Evolutionary conservation across 73 alveolate genomes (phyloP), one percentile per base, ranked within the genome.

Genomic region (Paramecium pentaurelia): DNA sequence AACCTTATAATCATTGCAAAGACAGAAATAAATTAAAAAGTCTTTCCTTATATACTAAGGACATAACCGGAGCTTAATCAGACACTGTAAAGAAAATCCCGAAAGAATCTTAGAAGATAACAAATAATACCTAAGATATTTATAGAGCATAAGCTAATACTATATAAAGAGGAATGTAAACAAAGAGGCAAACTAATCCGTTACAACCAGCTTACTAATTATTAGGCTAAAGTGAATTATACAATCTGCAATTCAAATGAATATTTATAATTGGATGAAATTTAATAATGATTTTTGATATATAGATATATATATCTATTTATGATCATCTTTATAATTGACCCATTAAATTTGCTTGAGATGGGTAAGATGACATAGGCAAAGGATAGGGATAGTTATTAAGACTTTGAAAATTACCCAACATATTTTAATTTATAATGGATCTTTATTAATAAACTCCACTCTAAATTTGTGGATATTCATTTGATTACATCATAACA

Each of bases 1-100:
- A 80, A 5, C 77, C 91, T 27, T 25, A 25, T 3, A 20, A 25
- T 14, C 12, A 28, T 22, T 44, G 58, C 18, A 7, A 25, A 45
- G 73, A 80, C 22, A 42, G 20, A 49, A 80, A 45, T 6, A 80
- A 80, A 45, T 27, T 14, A 6, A 80, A 80, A 58, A 80, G 91
- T 28, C 34, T 49, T 10, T 80, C 75, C 2, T 36, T 80, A 27
- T 27, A 80, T 22, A 42, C 91, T 45, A 9, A 47, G n/a, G 77
- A 80, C 11, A 45, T 80, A 3, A 80, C 16, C 0, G 91, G 91
- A 25, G 91, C 91, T 40, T 47, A 80, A 80, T 34, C 91, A 9
- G 73, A 49, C 16, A 80, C 91, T 11, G 32, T 47, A n/a, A 45
- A n/a, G 25, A 40, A n/a, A 45, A 22, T 40, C 20, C 77, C 3